Base-by-base conservation (phyloP, 2,329 filamentous ascomycete species). In the Hypoxylon sp. region DNA sequence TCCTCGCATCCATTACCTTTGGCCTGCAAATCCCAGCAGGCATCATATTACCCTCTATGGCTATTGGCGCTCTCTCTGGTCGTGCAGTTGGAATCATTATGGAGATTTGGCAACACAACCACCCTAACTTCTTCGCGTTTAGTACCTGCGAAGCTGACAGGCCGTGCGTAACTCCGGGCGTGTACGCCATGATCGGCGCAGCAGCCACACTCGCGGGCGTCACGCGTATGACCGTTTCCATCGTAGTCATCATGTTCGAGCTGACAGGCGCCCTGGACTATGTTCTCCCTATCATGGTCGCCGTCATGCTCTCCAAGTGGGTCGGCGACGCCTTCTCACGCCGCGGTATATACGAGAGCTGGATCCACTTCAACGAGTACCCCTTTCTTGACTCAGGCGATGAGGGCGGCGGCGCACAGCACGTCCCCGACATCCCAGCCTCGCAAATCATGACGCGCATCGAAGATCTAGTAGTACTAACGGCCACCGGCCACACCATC, bases 221-320 rank as follows among this genome's bases (percentile, higher is more conserved):
- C 37, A 98, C 95, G 17, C 90, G 95, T 73, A 97, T 99, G 90
- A 99, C 96, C 0, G 94, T 98, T 10, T 98, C 94, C 11, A 98
- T 99, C 73, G 95, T 99, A 3, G 96, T 98, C 76, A 99, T 99
- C 82, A 98, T 98, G 92, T 99, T 99, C 77, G 96, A 99, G 83
- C 90, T 99, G 62, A 99, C 96, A 0, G 96, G 96, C 58, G 96
- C 96, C 1, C 86, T 99, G 29, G 97, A 94, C 0, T 98, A 98
- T 78, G 95, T 99, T 53, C 88, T 99, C 6, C 96, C 96, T 60
- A 99, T 98, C 80, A 99, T 99, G 96, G 93, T 99, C 71, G 94
- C 94, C 47, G 96, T 99, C 77, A 97, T 99, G 94, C 87, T 98
- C 48, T 93, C 93, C 70, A 99, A 99, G 83, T 99, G 96, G 96